Conservation (phyloP, 352 stramenopile species). For the Phytophthora foliorum region DNA sequence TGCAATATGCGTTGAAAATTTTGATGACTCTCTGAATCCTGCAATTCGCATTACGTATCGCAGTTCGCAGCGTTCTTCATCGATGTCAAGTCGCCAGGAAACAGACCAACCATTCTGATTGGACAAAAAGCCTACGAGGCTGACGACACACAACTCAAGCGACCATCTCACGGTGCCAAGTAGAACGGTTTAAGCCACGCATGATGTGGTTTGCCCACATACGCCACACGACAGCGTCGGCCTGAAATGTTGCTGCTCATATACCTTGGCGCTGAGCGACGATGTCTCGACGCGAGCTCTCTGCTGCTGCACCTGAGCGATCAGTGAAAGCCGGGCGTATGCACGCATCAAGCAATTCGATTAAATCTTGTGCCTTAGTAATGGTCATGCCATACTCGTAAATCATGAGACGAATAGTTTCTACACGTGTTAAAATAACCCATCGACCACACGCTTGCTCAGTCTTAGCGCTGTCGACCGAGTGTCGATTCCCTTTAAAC, state of each 20-base stretch:
- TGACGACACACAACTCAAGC: no score
- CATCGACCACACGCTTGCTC: no score
- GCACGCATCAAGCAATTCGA: neutral
- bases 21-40: conserved; percentile 92
- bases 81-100: no score
- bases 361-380: neutral
- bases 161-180: conserved; percentile 13
- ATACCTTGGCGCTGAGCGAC: neutral
- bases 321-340: neutral
- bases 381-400: no score
- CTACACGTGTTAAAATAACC: no score
- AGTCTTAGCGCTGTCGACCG: no score
- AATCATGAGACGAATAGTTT: no score
- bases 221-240: conserved; percentile 5
- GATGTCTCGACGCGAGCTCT: neutral
- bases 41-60: conserved; percentile 92
- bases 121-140: no score
- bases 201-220: conserved; percentile 14
- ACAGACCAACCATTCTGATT: no score
- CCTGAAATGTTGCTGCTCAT: neutral
- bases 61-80: no score
- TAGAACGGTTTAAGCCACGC: conserved; percentile 8
- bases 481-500: no score
- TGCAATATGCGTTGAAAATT: conserved; percentile 93
- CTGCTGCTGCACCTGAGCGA: neutral